These are phyloP conservation scores for Sporothrix curviconia DNA, from an alignment of 2,329 filamentous ascomycete genomes.

Conservation along the genomic window DNA sequence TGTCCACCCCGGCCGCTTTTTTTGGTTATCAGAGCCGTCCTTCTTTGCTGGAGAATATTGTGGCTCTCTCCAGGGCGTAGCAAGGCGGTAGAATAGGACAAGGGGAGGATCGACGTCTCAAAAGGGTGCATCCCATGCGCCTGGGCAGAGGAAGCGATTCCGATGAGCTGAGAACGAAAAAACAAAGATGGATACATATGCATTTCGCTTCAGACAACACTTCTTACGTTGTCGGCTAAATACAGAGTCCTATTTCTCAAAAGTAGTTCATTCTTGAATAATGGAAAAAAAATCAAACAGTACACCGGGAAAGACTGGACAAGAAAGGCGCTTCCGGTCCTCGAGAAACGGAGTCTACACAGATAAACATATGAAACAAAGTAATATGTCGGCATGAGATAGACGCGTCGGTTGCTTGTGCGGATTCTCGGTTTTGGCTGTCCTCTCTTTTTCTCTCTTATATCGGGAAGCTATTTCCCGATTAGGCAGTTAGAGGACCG, in stretches of 20 bases:
- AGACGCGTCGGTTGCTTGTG: neutral
- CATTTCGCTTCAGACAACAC: neutral
- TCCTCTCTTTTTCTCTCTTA: neutral
- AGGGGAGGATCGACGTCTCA: constrained; percentile 2
- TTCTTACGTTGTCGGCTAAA: neutral
- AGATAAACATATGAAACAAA: neutral
- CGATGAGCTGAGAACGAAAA: no score
- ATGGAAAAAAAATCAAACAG: neutral
- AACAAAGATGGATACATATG: neutral
- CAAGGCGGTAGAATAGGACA: neutral
- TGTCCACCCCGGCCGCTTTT: neutral
- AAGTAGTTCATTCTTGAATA: no score
- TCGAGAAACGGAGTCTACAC: no score
- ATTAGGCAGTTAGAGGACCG: constrained; percentile 7
- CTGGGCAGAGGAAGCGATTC: neutral
- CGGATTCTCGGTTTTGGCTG: neutral
- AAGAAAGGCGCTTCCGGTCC: neutral
- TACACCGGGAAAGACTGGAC: neutral
- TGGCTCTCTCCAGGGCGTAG: neutral
- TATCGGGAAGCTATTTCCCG: neutral
- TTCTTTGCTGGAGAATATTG: no score
- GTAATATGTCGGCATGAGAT: neutral
- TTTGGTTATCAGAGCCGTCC: no score
- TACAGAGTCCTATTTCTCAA: neutral
- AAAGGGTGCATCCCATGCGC: neutral